Evolutionary conservation across 129 eudicot species (phyloP).

Genomic region (Artemisia annua): DNA sequence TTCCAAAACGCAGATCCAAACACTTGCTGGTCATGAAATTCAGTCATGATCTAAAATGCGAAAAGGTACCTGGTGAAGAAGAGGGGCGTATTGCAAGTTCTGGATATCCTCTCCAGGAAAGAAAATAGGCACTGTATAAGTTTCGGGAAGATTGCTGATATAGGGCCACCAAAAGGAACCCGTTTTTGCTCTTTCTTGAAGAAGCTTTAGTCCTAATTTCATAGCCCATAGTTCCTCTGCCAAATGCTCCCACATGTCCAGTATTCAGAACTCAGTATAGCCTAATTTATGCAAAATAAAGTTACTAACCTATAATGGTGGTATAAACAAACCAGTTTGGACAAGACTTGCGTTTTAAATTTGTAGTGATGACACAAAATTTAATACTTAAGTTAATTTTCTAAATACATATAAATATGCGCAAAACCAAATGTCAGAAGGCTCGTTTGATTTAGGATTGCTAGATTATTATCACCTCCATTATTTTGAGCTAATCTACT

Average conservation of each 20-base stretch:
- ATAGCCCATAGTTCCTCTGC: slow-evolving; percentile 99
- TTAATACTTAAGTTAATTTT: no score
- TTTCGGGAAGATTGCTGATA: slow-evolving; percentile 94
- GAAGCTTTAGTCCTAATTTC: slow-evolving; percentile 88
- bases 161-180: slow-evolving; percentile 99
- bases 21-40: not conserved
- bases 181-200: slow-evolving; percentile 83
- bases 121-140: slow-evolving; percentile 84
- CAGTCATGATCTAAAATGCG: not conserved
- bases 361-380: no score
- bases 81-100: slow-evolving; percentile 91
- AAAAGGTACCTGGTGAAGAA: slow-evolving; percentile 78
- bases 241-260: slow-evolving; percentile 76
- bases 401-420: no score
- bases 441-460: no score
- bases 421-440: no score
- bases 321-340: slow-evolving; percentile 22
- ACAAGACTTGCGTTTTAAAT: not conserved
- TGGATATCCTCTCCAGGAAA: slow-evolving; percentile 87
- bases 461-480: no score
- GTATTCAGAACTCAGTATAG: slow-evolving; percentile 72
- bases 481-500: no score
- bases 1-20: not conserved
- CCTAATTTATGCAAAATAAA: slow-evolving; percentile 54
- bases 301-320: slow-evolving; percentile 40